phyloP scores from a whole-genome alignment of 441 rosid species.

The Pelargonium cotyledonis region DNA sequence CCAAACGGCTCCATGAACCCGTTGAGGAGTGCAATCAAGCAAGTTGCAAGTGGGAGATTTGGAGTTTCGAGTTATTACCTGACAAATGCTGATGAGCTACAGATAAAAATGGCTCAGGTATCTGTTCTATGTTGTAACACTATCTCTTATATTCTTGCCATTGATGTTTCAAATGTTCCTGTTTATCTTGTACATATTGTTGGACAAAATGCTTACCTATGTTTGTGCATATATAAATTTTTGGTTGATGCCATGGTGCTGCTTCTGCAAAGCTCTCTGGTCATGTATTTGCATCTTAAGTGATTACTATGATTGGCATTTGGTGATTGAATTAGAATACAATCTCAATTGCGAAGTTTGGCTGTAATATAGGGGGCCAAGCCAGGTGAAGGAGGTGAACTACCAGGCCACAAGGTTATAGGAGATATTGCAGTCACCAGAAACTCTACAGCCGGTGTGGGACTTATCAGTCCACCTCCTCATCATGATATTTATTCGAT shows the following conservation, averaged over 20 bases:
- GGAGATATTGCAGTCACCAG: slow-evolving; percentile 98
- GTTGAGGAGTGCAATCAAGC: slow-evolving; percentile 97
- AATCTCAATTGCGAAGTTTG: neutral
- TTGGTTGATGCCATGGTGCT: slow-evolving; percentile 60
- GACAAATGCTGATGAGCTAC: slow-evolving; percentile 95
- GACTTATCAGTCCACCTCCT: slow-evolving; percentile 99
- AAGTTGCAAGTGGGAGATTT: slow-evolving; percentile 99
- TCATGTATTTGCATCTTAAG: slow-evolving; percentile 41
- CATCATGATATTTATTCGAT: slow-evolving; percentile 99
- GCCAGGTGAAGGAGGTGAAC: slow-evolving; percentile 99
- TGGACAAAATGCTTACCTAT: no score
- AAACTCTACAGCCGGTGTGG: slow-evolving; percentile 98
- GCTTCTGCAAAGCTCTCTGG: slow-evolving; percentile 48
- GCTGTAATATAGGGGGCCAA: slow-evolving; percentile 82
- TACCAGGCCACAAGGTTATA: slow-evolving; percentile 98
- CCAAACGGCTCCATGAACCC: slow-evolving; percentile 90
- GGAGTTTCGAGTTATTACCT: slow-evolving; percentile 98
- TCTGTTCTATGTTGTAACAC: slow-evolving; percentile 5
- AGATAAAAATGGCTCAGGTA: slow-evolving; percentile 99
- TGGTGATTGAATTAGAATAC: slow-evolving; percentile 29
- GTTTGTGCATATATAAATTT: slow-evolving; percentile 4
- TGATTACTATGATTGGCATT: slow-evolving; percentile 37
- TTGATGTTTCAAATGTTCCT: neutral
- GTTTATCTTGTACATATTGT: no score
- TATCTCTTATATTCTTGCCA: no score